Base-by-base conservation (phyloP, 148 eudicot species). In the Hydrangea macrophylla region DNA sequence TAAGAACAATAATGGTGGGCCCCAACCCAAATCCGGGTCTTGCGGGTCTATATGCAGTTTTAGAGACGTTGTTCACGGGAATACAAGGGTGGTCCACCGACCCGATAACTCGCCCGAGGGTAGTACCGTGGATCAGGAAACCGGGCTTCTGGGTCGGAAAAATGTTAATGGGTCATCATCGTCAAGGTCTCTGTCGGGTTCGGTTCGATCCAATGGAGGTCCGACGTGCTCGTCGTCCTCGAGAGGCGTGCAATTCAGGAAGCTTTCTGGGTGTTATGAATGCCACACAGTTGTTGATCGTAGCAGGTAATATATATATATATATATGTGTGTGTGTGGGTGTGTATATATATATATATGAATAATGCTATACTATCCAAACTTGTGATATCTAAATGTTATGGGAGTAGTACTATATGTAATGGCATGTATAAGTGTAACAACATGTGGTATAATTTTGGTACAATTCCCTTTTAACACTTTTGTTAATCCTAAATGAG, bases 251-350 rank as follows among this genome's bases (percentile, higher is more conserved):
- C 98, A 88, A 26, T 71, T 92, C 12, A 84, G 90, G 62, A 92
- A 79, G 84, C 80, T 92, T 22, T 92, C 98, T 37, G 94, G 98
- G 4, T 90, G 96, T 42, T 92, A 90, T 55, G 98, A 92, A 63
- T 92, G 98, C 58, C 98, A 80, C 58, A 80, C 78, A 58, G 82
- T 90, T 68, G 86, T 88, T 60, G 98, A 92, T 69, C 98, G 94
- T 65, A 76, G 83, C 81, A 92, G 96, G 96, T 90, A 48, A 24
- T 12, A 26, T 20, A 27, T 44, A 18, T 11, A 26, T 26, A 42
- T 42, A 56, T 40, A 24, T 59, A 33, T 30, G 40, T 23, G 26
- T 2, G 22, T 22, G n/a, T n/a, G n/a, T n/a, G n/a, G n/a, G n/a
- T n/a, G 15, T 35, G 22, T 12, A 27, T 20, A 44, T 33, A 57